phyloP scores from a whole-genome alignment of 2,329 filamentous ascomycete species.

The Paracorniculantispora psalliotae region DNA sequence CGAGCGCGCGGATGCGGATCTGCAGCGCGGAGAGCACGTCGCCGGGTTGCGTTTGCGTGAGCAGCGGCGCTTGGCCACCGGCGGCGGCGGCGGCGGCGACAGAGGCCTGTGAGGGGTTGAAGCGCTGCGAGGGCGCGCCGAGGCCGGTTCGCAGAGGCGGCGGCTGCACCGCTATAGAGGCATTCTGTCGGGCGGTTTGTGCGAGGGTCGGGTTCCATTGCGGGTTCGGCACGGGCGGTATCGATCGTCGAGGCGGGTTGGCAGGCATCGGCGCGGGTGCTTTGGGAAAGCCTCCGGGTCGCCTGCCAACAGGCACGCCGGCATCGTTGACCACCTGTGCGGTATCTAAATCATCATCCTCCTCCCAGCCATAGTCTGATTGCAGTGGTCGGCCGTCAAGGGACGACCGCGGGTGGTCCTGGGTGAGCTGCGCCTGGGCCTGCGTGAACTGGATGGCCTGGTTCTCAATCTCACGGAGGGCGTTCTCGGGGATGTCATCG shows the following conservation, averaged over 20 bases:
- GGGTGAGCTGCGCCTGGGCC: constrained; percentile 30
- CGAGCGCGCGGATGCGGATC: constrained; percentile 47
- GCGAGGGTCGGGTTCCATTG: constrained; percentile 34
- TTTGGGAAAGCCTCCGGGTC: constrained; percentile 12
- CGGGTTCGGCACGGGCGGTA: constrained; percentile 31
- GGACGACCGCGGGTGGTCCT: constrained; percentile 20
- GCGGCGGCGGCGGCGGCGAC: no score
- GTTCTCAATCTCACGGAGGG: constrained; percentile 58
- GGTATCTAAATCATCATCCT: constrained; percentile 55
- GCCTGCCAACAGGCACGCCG: constrained; percentile 34
- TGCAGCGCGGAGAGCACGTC: constrained; percentile 44
- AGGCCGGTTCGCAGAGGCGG: not conserved
- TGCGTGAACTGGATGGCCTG: constrained; percentile 59
- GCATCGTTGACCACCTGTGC: constrained; percentile 49
- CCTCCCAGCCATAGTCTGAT: constrained; percentile 40
- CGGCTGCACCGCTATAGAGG: constrained; percentile 14
- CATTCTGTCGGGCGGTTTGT: constrained; percentile 14
- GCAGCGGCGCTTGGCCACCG: constrained; percentile 23
- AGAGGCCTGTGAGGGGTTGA: constrained; percentile 29
- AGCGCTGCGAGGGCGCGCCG: constrained; percentile 20
- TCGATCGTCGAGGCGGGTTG: constrained; percentile 22
- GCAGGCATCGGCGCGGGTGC: constrained; percentile 28
- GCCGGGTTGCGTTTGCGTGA: constrained; percentile 24
- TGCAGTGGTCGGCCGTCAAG: constrained; percentile 24
- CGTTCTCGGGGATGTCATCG: constrained; percentile 53